Evolutionary conservation across 2,329 filamentous ascomycete genomes (phyloP), one percentile per base, ranked within the genome.

Genomic region (Ophiostoma ulmi): DNA sequence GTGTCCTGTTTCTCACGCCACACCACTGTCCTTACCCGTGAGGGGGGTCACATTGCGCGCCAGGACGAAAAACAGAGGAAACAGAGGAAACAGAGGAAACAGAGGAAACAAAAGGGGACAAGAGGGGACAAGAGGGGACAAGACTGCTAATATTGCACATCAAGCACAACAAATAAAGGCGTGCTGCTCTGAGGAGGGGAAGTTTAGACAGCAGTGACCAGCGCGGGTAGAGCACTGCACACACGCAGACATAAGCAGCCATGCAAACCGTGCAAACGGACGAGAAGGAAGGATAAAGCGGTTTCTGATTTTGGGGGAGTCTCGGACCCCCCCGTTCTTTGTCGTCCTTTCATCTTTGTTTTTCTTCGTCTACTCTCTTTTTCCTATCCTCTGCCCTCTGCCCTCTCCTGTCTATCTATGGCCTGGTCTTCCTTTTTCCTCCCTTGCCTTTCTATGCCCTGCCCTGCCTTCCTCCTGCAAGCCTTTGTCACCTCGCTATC

Each of bases 11-110:
- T 58, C 14, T 58, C 52, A 26, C 48, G 52, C 52, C 52, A 58
- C 22, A 13, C 39, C 39, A 17, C 44, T 26, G 52, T 5, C n/a
- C 22, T 13, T 26, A 58, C n/a, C 52, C 52, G 52, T 7, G 52
- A 58, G 52, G 22, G 22, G 52, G 52, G 52, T 58, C n/a, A 22
- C n/a, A 58, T 58, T 58, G 52, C 26, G 52, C 52, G 52, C 52
- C 44, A 48, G 44, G 17, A 17, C 41, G 41, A n/a, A 55, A 55
- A 31, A 31, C 31, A 31, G 31, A 31, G 31, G 31, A 31, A 31
- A 26, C 26, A 26, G 39, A 44, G 39, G 39, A 11, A 44, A 13
- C 14, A 14, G 31, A 31, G 31, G 31, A 31, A 31, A 2, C 26
- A 26, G 26, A 26, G 26, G 2, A 2, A 2, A 26, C 26, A 26